phyloP scores from a whole-genome alignment of 1,139 yeast genomes.

The Suhomyces panamericanus region DNA sequence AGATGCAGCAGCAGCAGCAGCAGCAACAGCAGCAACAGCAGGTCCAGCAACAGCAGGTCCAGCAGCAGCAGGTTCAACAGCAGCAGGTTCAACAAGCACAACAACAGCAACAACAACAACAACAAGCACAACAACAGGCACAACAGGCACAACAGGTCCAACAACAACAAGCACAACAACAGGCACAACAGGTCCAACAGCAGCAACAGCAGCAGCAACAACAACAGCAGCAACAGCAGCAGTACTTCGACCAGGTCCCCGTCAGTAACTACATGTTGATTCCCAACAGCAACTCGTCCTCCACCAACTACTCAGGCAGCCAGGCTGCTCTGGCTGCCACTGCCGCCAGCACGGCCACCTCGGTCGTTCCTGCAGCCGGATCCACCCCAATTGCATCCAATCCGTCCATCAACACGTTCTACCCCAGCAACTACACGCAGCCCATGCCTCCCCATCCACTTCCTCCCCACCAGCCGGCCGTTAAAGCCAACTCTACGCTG shows the following conservation, averaged over 20 bases:
- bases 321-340: conserved; percentile 4
- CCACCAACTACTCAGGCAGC: conserved; percentile 2
- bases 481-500: background rate
- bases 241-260: conserved; percentile 19
- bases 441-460: conserved; percentile 7
- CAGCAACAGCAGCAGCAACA: conserved; percentile 13
- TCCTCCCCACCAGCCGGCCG: conserved; percentile 6
- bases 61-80: conserved; percentile 11
- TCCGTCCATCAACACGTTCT: conserved; percentile 10
- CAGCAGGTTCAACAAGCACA: conserved; percentile 10
- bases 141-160: conserved; percentile 9
- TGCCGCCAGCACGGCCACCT: conserved; percentile 7
- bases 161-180: conserved; percentile 12
- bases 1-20: conserved; percentile 5
- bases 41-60: conserved; percentile 12
- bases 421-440: conserved; percentile 9
- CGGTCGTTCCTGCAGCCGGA: conserved; percentile 3
- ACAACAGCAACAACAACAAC: conserved; percentile 12
- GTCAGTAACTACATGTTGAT: conserved; percentile 22
- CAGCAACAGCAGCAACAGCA: conserved; percentile 12
- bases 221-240: conserved; percentile 8
- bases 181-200: conserved; percentile 11
- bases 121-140: conserved; percentile 9
- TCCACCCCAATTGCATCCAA: conserved; percentile 11
- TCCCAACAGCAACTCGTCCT: conserved; percentile 13